These are phyloP conservation scores for Holtermannia corniformis DNA, from an alignment of 768 basidiomycete species.

Conservation along the genomic window DNA sequence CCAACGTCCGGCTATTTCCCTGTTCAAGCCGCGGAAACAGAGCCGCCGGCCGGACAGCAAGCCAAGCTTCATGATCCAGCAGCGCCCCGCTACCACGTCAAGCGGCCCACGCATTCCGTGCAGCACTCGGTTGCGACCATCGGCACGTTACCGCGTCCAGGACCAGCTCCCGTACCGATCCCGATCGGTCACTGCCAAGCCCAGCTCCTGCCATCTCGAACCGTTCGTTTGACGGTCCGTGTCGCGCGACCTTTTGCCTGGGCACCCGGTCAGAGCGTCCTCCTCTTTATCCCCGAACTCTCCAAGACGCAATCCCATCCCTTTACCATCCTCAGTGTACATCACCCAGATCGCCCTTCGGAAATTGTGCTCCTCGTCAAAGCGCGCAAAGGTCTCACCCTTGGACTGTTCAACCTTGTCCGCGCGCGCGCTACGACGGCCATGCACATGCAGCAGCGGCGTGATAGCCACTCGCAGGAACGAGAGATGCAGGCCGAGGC, in stretches of 20 bases:
- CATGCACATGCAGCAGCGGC: conserved; percentile 8
- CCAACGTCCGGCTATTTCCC: conserved; percentile 1
- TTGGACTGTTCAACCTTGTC: conserved; percentile 55
- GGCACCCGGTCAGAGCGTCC: conserved; percentile 71
- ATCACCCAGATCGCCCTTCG: conserved; percentile 50
- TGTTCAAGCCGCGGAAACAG: neutral
- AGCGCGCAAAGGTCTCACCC: conserved; percentile 61
- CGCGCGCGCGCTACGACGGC: conserved; percentile 18
- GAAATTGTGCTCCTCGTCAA: conserved; percentile 60
- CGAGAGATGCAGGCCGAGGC: conserved; percentile 7
- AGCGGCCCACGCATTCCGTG: neutral
- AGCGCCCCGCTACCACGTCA: neutral
- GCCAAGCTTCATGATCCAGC: neutral
- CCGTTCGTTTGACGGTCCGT: conserved; percentile 58
- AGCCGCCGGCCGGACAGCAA: neutral
- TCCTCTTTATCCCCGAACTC: conserved; percentile 58
- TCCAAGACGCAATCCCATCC: conserved; percentile 59
- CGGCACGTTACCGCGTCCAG: neutral
- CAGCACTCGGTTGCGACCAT: neutral
- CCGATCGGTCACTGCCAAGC: conserved; percentile 62
- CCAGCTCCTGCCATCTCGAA: conserved; percentile 60
- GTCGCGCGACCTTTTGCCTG: conserved; percentile 53
- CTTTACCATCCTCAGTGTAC: conserved; percentile 60
- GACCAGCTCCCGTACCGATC: conserved; percentile 44
- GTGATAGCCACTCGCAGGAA: conserved; percentile 15